Conservation (phyloP, 73 alveolate genomes). For the Tetrahymena thermophila region DNA sequence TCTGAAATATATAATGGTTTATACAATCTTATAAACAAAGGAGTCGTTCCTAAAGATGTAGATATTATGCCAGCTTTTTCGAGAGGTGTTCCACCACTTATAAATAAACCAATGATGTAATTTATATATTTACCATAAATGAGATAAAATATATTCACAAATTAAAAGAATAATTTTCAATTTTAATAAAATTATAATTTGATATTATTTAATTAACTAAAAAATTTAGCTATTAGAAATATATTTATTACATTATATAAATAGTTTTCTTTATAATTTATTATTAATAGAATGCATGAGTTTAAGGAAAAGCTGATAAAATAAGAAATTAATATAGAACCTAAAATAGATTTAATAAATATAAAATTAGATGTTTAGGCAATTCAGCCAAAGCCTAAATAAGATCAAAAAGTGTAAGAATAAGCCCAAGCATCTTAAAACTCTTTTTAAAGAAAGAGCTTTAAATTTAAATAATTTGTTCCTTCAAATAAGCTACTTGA, state of each 20-base stretch:
- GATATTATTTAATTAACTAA: too few species aligned
- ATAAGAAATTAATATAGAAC: neutral
- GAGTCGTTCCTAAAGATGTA: conserved; percentile 80
- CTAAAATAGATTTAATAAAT: neutral
- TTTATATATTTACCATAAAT: too few species aligned
- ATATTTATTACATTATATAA: neutral
- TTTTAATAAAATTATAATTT: neutral
- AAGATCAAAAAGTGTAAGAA: neutral
- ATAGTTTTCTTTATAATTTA: too few species aligned
- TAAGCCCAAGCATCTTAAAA: neutral
- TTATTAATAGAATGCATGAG: neutral
- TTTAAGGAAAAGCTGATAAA: neutral
- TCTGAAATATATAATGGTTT: conserved; percentile 83
- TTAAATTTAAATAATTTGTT: neutral
- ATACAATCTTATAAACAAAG: conserved; percentile 67
- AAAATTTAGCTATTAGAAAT: neutral
- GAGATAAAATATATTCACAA: too few species aligned
- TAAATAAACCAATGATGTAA: conserved; percentile 15
- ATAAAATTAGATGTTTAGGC: neutral
- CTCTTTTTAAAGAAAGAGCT: neutral
- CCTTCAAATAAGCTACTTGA: neutral
- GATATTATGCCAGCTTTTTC: conserved; percentile 87
- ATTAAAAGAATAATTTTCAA: too few species aligned
- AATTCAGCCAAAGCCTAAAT: neutral
- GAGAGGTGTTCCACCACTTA: conserved; percentile 85